Evolutionary conservation across 1,284 basidiomycete genomes (phyloP).

Genomic region (Cystobasidium sp.): DNA sequence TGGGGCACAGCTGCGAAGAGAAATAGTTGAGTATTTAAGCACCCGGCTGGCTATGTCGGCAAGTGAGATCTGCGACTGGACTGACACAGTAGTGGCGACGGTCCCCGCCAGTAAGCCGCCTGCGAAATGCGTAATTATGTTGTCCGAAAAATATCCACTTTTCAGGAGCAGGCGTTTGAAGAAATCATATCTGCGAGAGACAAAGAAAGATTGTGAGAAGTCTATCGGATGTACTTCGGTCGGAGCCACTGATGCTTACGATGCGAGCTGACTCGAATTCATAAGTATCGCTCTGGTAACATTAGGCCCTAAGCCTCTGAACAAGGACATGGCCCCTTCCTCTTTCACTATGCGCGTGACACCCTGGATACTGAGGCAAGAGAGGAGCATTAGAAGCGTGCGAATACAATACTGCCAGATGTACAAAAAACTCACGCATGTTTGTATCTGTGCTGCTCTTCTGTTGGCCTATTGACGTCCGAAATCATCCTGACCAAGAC

Average conservation of each 20-base stretch:
- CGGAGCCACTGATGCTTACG: conserved; percentile 61
- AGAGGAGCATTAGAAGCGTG: background rate
- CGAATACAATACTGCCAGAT: background rate
- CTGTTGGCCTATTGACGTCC: conserved; percentile 81
- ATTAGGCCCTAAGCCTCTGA: conserved; percentile 81
- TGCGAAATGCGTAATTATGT: conserved; percentile 78
- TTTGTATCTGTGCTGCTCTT: conserved; percentile 78
- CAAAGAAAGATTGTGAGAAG: background rate
- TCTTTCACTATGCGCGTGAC: conserved; percentile 60
- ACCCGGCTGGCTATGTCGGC: background rate
- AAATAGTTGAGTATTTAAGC: background rate
- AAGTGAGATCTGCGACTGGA: background rate
- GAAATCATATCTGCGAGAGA: conserved; percentile 75
- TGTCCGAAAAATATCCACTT: conserved; percentile 73
- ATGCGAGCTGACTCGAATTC: conserved; percentile 89
- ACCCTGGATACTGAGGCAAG: conserved; percentile 57
- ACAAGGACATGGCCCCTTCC: conserved; percentile 75
- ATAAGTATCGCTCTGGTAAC: conserved; percentile 82
- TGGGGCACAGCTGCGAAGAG: conserved; percentile 68
- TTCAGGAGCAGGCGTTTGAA: conserved; percentile 80
- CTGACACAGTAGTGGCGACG: conserved; percentile 79
- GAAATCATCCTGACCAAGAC: conserved; percentile 75
- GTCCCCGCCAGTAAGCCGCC: conserved; percentile 87
- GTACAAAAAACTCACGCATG: conserved; percentile 46
- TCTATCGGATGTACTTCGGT: background rate